Evolutionary conservation across 2,329 filamentous ascomycete species (phyloP).

Genomic region (Pseudocercospora macadamiae): DNA sequence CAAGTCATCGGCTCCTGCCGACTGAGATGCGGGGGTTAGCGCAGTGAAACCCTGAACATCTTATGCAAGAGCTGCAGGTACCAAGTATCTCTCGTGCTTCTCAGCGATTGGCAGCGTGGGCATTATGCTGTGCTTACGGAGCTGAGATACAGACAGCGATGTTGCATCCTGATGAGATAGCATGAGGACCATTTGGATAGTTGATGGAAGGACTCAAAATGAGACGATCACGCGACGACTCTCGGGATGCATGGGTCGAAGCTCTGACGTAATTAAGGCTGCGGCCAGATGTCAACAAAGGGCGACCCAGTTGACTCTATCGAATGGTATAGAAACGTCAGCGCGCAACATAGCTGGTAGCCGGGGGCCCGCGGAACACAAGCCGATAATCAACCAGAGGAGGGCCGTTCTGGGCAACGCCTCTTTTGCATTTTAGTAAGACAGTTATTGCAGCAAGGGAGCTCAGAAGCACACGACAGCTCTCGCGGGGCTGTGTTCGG

Average conservation of each 20-base stretch:
- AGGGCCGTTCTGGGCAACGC: not conserved
- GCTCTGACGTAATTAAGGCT: slow-evolving; percentile 4
- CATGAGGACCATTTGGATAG: not conserved
- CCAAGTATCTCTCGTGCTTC: not conserved
- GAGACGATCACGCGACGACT: not conserved
- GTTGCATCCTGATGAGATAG: not conserved
- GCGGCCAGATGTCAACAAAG: not conserved
- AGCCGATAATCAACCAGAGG: slow-evolving; percentile 5
- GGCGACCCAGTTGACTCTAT: too few relatives aligned
- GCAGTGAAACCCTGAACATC: not conserved
- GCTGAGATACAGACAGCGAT: not conserved
- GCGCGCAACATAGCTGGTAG: not conserved
- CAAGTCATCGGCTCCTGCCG: not conserved
- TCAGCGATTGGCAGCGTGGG: slow-evolving; percentile 1
- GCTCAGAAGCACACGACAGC: too few relatives aligned
- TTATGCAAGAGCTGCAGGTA: not conserved
- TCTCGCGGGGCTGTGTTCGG: too few relatives aligned
- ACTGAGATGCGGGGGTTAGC: not conserved
- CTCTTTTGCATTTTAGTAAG: too few relatives aligned
- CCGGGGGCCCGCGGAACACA: not conserved
- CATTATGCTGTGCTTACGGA: slow-evolving; percentile 1
- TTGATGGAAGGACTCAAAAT: not conserved
- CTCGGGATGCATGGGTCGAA: not conserved
- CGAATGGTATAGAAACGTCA: not conserved
- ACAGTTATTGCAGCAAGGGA: too few relatives aligned